These are phyloP conservation scores for Lolium perenne DNA, from an alignment of 176 grass and related monocot species.

Conservation along the genomic window DNA sequence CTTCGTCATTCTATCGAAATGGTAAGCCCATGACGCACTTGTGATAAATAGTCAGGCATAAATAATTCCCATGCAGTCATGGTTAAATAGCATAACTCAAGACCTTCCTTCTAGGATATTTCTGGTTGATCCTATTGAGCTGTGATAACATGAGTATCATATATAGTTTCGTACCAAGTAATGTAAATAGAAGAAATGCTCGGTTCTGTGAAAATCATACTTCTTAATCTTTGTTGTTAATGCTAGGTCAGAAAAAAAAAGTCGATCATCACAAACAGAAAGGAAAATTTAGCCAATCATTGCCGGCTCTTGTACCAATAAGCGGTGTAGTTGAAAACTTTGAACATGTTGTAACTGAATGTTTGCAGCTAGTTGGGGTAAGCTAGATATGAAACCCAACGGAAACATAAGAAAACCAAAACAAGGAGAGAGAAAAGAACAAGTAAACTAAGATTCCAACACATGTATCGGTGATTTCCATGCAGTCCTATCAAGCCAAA, in stretches of 20 bases:
- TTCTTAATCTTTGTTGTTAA: conserved; percentile 23
- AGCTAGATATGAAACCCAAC: no score
- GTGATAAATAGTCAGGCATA: conserved; percentile 12
- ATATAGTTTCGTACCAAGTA: not conserved
- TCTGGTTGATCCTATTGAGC: conserved; percentile 7
- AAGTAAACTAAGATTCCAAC: no score
- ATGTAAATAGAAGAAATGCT: not conserved
- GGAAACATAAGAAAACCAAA: no score
- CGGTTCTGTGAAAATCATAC: not conserved
- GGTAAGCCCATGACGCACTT: conserved; percentile 39
- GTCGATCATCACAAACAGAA: not conserved
- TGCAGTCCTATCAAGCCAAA: no score
- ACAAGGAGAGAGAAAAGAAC: no score
- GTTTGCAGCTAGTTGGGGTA: not conserved
- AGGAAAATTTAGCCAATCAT: not conserved
- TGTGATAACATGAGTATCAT: conserved; percentile 2
- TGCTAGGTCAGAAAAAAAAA: not conserved
- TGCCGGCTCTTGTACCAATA: not conserved
- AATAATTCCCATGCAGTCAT: conserved; percentile 14
- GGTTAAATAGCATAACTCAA: not conserved
- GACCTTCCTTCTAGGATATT: not conserved
- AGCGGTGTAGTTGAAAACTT: not conserved
- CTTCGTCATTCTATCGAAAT: conserved; percentile 37
- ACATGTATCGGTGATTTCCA: no score
- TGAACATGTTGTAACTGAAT: conserved; percentile 1